These are phyloP conservation scores for Acacia acuminata DNA, from an alignment of 306 rosid genomes.

Conservation along the genomic window DNA sequence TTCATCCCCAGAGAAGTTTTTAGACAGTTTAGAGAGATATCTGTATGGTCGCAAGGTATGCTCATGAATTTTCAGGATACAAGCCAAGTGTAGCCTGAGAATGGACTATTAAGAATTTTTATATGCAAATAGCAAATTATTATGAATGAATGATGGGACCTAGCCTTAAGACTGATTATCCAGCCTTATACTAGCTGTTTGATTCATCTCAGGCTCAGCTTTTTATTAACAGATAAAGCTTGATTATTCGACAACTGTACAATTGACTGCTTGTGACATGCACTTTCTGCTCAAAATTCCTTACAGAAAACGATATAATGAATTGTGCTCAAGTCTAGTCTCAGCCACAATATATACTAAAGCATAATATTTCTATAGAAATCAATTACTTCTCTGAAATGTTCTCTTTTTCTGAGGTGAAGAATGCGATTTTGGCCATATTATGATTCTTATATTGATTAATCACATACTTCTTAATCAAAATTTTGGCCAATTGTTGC, in stretches of 20 bases:
- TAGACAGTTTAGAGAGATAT: conserved; percentile 78
- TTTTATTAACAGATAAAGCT: conserved; percentile 2
- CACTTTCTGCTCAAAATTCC: neutral
- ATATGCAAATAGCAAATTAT: neutral
- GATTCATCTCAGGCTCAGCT: neutral
- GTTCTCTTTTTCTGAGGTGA: neutral
- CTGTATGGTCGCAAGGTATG: conserved; percentile 68
- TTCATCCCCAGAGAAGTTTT: conserved; percentile 67
- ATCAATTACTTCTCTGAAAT: neutral
- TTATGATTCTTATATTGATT: neutral
- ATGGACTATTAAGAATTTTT: neutral
- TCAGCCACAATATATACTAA: neutral
- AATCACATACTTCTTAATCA: neutral
- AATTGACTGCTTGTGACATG: neutral
- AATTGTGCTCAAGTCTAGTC: neutral
- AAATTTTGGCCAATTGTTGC: neutral
- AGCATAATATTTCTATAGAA: neutral
- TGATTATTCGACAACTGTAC: neutral
- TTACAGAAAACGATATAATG: neutral
- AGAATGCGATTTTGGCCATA: neutral
- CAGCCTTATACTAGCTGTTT: neutral
- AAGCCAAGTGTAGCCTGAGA: neutral
- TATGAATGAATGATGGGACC: neutral
- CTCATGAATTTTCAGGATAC: conserved; percentile 3
- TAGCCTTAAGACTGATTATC: neutral